A percentile compares a stretch with the other conserved stretches of the same genome.
phyloP scores from a whole-genome alignment of 495 filamentous ascomycete species.

The Podospora conica region DNA sequence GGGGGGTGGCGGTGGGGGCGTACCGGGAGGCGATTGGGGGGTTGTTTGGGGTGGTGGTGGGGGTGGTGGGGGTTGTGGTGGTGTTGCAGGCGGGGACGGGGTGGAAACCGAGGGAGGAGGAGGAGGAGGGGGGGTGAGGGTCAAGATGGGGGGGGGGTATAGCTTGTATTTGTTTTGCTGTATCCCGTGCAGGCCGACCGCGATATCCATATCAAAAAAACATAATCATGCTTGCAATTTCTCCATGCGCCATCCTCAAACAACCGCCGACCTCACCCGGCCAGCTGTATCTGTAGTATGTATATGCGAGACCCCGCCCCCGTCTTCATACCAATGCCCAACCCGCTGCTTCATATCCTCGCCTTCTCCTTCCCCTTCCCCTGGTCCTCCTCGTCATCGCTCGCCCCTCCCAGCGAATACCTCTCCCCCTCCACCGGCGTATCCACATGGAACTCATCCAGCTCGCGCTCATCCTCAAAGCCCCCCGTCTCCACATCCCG shows the following conservation, averaged over 20 bases:
- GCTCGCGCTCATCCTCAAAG: neutral
- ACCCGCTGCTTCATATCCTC: neutral
- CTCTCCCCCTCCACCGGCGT: neutral
- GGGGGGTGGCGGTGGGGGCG: slow-evolving; percentile 52
- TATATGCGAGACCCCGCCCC: neutral
- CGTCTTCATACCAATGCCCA: neutral
- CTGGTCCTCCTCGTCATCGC: neutral
- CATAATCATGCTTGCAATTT: neutral
- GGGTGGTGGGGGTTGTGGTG: slow-evolving; percentile 48
- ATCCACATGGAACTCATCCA: neutral
- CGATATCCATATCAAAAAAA: neutral
- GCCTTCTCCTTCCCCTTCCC: neutral
- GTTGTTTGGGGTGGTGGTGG: slow-evolving; percentile 53
- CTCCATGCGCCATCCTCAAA: neutral
- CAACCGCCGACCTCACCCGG: too few relatives aligned
- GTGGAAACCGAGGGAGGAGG: slow-evolving; percentile 44
- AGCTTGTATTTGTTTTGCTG: neutral
- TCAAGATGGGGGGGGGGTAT: too few relatives aligned
- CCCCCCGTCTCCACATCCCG: neutral
- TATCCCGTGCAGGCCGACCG: too few relatives aligned
- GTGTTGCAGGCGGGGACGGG: slow-evolving; percentile 63
- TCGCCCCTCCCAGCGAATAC: neutral
- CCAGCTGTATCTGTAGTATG: neutral
- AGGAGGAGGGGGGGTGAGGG: slow-evolving; percentile 18
- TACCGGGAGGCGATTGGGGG: slow-evolving; percentile 55